Evolutionary conservation across 1,284 basidiomycete species (phyloP).

Genomic region (Neonothopanus nambi): DNA sequence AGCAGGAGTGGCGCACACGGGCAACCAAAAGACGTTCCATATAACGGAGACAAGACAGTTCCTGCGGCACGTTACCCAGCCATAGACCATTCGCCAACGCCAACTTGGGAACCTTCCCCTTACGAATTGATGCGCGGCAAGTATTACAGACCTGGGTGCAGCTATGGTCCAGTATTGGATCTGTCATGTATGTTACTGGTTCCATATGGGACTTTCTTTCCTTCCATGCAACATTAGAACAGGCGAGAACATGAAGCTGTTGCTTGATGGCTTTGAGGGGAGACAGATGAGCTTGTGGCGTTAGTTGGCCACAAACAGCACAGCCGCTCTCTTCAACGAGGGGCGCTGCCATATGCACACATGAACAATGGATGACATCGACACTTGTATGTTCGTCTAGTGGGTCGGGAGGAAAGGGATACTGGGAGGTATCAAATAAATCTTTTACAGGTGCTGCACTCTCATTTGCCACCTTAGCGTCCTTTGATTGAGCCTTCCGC

Average conservation of each 20-base stretch:
- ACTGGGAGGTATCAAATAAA: too few relatives aligned
- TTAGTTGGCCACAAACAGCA: not conserved
- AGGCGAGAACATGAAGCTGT: not conserved
- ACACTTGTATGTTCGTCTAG: too few relatives aligned
- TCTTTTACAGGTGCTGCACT: too few relatives aligned
- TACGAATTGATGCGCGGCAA: constrained; percentile 18
- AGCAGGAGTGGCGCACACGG: not conserved
- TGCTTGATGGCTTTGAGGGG: not conserved
- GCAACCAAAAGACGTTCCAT: constrained; percentile 27
- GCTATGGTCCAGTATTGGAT: constrained; percentile 22
- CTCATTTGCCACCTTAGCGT: too few relatives aligned
- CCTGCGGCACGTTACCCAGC: constrained; percentile 36
- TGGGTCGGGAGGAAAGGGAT: too few relatives aligned
- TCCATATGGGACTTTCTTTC: not conserved
- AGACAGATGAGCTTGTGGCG: not conserved
- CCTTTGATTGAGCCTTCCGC: too few relatives aligned
- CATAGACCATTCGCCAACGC: constrained; percentile 38
- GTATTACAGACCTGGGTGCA: constrained; percentile 21
- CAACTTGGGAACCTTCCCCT: constrained; percentile 25
- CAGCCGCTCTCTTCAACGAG: not conserved
- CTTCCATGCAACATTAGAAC: not conserved
- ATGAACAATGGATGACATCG: too few relatives aligned
- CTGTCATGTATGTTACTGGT: not conserved
- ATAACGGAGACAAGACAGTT: constrained; percentile 25
- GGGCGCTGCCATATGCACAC: too few relatives aligned